Evolutionary conservation across 306 rosid genomes (phyloP).

Genomic region (Rosa rugosa): DNA sequence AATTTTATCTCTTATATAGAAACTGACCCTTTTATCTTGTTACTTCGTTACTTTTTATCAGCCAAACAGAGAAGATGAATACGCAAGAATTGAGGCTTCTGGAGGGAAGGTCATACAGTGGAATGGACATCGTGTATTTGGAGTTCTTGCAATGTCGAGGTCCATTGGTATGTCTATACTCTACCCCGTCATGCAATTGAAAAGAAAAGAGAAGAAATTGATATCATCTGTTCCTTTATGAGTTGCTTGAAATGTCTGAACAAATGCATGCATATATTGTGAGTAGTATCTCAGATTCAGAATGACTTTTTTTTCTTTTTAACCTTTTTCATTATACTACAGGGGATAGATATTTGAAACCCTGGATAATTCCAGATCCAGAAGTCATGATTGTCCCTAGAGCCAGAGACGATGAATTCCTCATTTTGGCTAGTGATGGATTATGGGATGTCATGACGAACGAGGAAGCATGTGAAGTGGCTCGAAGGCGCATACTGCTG

Average conservation of each 20-base stretch:
- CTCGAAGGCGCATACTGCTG: constrained; percentile 46
- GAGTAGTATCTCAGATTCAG: not conserved
- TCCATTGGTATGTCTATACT: constrained; percentile 49
- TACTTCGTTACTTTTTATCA: constrained; percentile 22
- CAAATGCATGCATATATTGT: not conserved
- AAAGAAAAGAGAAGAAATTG: not conserved
- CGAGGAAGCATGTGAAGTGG: constrained; percentile 53
- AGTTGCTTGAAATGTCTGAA: constrained; percentile 2
- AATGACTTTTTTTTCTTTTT: not conserved
- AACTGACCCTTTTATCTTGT: not conserved
- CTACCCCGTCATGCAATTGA: not conserved
- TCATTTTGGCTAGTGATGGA: constrained; percentile 62
- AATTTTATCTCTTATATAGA: not conserved
- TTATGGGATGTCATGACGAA: constrained; percentile 63
- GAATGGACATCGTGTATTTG: constrained; percentile 59
- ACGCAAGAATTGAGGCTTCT: constrained; percentile 51
- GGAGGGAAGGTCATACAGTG: constrained; percentile 63
- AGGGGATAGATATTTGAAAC: constrained; percentile 63
- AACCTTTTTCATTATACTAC: not conserved
- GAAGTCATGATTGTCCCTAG: constrained; percentile 52
- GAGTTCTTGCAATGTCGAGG: constrained; percentile 66
- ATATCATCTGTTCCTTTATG: not conserved
- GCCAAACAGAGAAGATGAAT: constrained; percentile 67
- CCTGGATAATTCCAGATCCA: constrained; percentile 62
- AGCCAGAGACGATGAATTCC: constrained; percentile 54